Evolutionary conservation across 2,329 filamentous ascomycete species (phyloP).

Genomic region (Fusarium graminum): DNA sequence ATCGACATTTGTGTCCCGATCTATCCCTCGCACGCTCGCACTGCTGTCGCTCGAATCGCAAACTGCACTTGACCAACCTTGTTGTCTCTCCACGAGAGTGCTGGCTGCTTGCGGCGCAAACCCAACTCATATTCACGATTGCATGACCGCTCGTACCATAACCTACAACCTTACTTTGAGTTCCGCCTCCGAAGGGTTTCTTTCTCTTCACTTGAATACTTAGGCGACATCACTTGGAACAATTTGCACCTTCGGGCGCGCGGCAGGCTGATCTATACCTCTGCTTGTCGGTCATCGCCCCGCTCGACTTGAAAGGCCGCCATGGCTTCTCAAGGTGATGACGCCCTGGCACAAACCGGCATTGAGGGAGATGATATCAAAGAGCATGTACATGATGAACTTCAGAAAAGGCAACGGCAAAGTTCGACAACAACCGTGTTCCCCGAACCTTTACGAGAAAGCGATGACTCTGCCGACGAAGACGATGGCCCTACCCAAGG

Average conservation of each 20-base stretch:
- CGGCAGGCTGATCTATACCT: conserved; percentile 1
- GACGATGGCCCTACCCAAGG: conserved; percentile 60
- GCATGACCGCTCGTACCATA: conserved; percentile 18
- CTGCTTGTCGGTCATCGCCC: conserved; percentile 21
- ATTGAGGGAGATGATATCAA: conserved; percentile 54
- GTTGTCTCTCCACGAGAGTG: conserved; percentile 33
- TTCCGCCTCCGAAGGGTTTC: not conserved
- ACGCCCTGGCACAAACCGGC: conserved; percentile 40
- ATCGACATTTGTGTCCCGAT: not conserved
- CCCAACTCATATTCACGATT: conserved; percentile 31
- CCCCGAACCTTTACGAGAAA: conserved; percentile 66
- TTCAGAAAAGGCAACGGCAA: conserved; percentile 60
- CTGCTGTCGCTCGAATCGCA: conserved; percentile 11
- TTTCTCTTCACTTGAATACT: not conserved
- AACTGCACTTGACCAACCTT: conserved; percentile 23
- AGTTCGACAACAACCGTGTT: conserved; percentile 57
- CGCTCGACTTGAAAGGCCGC: conserved; percentile 23
- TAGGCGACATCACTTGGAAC: not conserved
- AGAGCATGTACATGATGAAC: conserved; percentile 59
- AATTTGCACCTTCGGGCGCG: not conserved
- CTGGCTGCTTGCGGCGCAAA: conserved; percentile 41
- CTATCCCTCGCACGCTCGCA: not conserved
- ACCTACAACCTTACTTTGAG: conserved; percentile 5
- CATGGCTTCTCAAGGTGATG: conserved; percentile 43
- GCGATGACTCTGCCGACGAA: conserved; percentile 64